These are phyloP conservation scores for Aristolochia fimbriata DNA, from an alignment of 164 flowering plant species.

Conservation along the genomic window DNA sequence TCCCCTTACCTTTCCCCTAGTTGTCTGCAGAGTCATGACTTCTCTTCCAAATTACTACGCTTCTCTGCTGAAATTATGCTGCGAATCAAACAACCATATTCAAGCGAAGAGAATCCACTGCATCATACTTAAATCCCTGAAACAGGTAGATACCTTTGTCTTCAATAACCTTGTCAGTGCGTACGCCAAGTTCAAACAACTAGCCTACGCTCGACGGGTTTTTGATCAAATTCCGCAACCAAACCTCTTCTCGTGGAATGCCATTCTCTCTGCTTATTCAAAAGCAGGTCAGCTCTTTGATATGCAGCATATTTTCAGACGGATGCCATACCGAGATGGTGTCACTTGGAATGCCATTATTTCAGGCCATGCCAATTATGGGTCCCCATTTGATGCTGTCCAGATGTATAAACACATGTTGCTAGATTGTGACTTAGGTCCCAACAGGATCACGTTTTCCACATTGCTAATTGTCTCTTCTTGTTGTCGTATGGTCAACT, in stretches of 20 bases:
- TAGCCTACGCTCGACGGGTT: constrained; percentile 47
- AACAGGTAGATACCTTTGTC: constrained; percentile 42
- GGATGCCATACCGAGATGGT: constrained; percentile 19
- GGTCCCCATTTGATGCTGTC: constrained; percentile 6
- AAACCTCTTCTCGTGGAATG: constrained; percentile 69
- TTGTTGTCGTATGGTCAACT: constrained; percentile 1
- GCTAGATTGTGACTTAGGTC: constrained; percentile 6
- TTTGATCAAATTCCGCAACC: constrained; percentile 62
- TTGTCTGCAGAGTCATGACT: constrained; percentile 10
- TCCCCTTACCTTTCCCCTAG: too few relatives aligned
- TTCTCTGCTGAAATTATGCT: constrained; percentile 42
- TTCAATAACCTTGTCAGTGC: constrained; percentile 46
- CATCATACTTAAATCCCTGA: constrained; percentile 36
- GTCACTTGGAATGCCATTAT: constrained; percentile 42
- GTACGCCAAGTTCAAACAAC: constrained; percentile 28
- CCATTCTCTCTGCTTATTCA: constrained; percentile 54
- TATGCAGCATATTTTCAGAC: constrained; percentile 15
- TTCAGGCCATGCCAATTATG: constrained; percentile 16
- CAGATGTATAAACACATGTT: constrained; percentile 17
- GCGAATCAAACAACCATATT: constrained; percentile 28
- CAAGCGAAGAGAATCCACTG: constrained; percentile 53
- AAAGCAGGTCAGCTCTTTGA: constrained; percentile 26
- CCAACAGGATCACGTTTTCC: constrained; percentile 24
- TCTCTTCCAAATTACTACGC: constrained; percentile 38
- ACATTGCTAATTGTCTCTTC: constrained; percentile 16